These are phyloP conservation scores for Fusarium marasasianum DNA, from an alignment of 2,329 filamentous ascomycete species.

Conservation along the genomic window DNA sequence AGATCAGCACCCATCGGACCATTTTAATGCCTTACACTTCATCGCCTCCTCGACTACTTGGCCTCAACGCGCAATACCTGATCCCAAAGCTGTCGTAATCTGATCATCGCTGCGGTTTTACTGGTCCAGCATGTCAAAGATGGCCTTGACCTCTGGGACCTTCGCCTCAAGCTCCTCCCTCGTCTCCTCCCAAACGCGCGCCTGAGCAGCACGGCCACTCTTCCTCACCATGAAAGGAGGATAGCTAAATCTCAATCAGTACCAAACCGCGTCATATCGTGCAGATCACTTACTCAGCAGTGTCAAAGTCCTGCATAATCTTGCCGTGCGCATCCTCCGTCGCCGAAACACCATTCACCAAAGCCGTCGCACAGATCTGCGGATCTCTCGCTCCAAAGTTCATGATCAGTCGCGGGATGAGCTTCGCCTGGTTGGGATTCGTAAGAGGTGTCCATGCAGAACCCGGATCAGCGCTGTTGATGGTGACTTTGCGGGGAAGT, in stretches of 20 bases:
- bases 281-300: slow-evolving; percentile 42
- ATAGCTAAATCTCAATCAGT: slow-evolving; percentile 38
- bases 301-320: slow-evolving; percentile 51
- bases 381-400: slow-evolving; percentile 51
- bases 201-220: slow-evolving; percentile 36
- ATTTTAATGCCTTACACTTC: too few relatives aligned
- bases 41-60: not conserved
- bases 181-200: slow-evolving; percentile 40
- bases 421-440: slow-evolving; percentile 47
- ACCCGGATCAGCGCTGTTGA: slow-evolving; percentile 52
- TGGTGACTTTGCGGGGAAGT: slow-evolving; percentile 44
- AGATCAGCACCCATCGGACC: not conserved
- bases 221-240: slow-evolving; percentile 49
- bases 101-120: not conserved
- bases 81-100: not conserved
- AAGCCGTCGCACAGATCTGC: slow-evolving; percentile 48
- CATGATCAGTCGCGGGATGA: slow-evolving; percentile 51
- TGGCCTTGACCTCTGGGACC: slow-evolving; percentile 37
- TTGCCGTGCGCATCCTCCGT: slow-evolving; percentile 46
- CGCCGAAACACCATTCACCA: slow-evolving; percentile 50
- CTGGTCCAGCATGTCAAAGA: slow-evolving; percentile 35
- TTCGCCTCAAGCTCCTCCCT: slow-evolving; percentile 37
- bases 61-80: fast-evolving
- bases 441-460: slow-evolving; percentile 52
- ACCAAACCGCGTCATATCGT: not conserved